A percentile compares a stretch with the other conserved stretches of the same genome.
Evolutionary conservation across 306 rosid species (phyloP).

Genomic region (Castanea mollissima): DNA sequence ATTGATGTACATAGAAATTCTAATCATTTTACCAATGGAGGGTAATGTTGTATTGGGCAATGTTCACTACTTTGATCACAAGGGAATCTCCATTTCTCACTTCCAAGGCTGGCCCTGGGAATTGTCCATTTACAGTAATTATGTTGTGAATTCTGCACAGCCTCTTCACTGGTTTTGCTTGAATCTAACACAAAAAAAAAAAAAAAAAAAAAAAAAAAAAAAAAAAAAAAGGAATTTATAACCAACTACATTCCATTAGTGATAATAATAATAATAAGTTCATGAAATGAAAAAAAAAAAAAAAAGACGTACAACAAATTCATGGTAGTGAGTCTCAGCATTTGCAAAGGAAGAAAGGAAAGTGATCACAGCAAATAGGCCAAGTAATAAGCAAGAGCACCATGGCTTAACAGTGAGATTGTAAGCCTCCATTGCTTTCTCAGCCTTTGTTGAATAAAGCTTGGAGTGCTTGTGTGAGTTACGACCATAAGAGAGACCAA

Average conservation of each 20-base stretch:
- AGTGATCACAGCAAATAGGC: conserved; percentile 36
- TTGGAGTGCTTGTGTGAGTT: conserved; percentile 23
- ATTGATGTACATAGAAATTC: conserved; percentile 37
- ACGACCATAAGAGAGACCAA: conserved; percentile 1
- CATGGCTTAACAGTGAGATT: conserved; percentile 23
- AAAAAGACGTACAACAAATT: conserved; percentile 63
- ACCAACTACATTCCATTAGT: neutral
- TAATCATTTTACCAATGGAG: conserved; percentile 41
- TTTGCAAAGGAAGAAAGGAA: conserved; percentile 38
- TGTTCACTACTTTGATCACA: conserved; percentile 36
- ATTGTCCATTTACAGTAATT: conserved; percentile 50
- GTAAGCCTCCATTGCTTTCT: conserved; percentile 50
- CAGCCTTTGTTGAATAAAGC: conserved; percentile 22
- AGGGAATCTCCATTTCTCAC: conserved; percentile 54
- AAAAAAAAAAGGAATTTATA: neutral
- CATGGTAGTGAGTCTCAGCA: conserved; percentile 62
- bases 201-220: neutral
- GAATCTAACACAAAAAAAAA: conserved; percentile 23
- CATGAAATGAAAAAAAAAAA: neutral
- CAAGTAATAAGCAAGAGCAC: conserved; percentile 37
- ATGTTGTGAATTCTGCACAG: conserved; percentile 48
- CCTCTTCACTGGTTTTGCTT: conserved; percentile 46
- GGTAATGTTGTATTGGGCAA: conserved; percentile 39
- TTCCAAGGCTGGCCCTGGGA: conserved; percentile 52
- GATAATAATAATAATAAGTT: neutral